phyloP scores from a whole-genome alignment of 345 rosid species.

The Eucalyptus guilfoylei region DNA sequence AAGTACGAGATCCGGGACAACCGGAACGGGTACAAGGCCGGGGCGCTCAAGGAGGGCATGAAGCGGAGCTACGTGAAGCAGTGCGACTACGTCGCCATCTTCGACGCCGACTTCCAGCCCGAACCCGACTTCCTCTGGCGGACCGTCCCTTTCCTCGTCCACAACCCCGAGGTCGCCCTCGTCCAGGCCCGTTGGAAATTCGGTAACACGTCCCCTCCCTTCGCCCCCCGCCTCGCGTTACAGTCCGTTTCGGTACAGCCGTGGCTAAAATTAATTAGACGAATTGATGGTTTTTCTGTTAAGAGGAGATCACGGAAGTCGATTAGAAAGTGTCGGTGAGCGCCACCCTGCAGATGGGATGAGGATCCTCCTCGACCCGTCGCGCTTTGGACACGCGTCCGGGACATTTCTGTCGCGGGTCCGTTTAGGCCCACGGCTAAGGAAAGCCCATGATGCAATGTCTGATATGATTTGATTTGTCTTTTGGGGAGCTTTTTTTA shows the following conservation, averaged over 20 bases:
- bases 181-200: constrained; percentile 98
- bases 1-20: constrained; percentile 79
- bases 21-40: constrained; percentile 87
- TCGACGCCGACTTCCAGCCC: constrained; percentile 98
- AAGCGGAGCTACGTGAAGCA: constrained; percentile 66
- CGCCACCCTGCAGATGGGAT: neutral
- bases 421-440: neutral
- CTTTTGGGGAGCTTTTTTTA: neutral
- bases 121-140: constrained; percentile 89
- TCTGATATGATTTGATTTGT: neutral
- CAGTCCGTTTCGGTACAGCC: neutral
- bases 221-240: neutral
- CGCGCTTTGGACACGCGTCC: neutral
- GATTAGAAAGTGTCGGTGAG: neutral
- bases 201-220: constrained; percentile 25
- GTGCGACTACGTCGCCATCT: constrained; percentile 83
- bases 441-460: neutral
- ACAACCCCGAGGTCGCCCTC: constrained; percentile 68
- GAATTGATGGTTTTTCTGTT: neutral
- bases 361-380: constrained; percentile 6
- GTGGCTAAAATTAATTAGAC: too few species aligned
- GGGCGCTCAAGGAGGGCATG: constrained; percentile 95
- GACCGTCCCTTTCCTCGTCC: constrained; percentile 67
- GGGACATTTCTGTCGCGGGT: neutral
- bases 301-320: neutral